Evolutionary conservation across 176 grass and related monocot species (phyloP).

Genomic region (Bromus sterilis): DNA sequence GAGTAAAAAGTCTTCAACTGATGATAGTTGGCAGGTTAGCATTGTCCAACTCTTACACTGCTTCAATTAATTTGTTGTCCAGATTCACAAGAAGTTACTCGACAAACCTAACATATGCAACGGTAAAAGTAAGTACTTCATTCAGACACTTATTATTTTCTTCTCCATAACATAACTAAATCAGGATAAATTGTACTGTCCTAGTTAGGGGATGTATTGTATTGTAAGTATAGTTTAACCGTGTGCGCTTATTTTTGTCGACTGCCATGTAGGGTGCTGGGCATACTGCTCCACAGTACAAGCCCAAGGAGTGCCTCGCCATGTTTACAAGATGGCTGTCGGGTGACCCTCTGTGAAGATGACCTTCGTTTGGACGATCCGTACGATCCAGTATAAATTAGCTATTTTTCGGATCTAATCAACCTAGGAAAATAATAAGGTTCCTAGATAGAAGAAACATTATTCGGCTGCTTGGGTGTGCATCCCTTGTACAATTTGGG

Average conservation of each 20-base stretch:
- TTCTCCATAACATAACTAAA: background rate
- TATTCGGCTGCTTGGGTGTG: background rate
- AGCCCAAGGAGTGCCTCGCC: slow-evolving; percentile 26
- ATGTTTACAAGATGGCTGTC: slow-evolving; percentile 42
- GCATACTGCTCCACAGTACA: slow-evolving; percentile 49
- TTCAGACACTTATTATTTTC: background rate
- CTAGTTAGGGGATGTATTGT: background rate
- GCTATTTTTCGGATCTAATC: background rate
- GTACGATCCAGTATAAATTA: background rate
- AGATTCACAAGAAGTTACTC: slow-evolving; percentile 48
- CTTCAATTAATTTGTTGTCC: background rate
- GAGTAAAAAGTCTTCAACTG: background rate
- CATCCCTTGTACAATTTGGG: background rate
- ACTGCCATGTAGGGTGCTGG: slow-evolving; percentile 32
- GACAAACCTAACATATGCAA: slow-evolving; percentile 47
- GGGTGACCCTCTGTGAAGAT: background rate
- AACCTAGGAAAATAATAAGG: background rate
- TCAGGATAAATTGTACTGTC: background rate
- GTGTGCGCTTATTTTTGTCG: background rate
- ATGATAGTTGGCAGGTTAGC: background rate
- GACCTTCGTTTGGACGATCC: background rate
- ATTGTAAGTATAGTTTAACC: background rate
- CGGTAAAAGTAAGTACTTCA: slow-evolving; percentile 37
- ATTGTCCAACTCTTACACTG: background rate
- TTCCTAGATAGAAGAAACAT: background rate